phyloP scores from a whole-genome alignment of 2,329 filamentous ascomycete genomes.

The Aureobasidium melanogenum region DNA sequence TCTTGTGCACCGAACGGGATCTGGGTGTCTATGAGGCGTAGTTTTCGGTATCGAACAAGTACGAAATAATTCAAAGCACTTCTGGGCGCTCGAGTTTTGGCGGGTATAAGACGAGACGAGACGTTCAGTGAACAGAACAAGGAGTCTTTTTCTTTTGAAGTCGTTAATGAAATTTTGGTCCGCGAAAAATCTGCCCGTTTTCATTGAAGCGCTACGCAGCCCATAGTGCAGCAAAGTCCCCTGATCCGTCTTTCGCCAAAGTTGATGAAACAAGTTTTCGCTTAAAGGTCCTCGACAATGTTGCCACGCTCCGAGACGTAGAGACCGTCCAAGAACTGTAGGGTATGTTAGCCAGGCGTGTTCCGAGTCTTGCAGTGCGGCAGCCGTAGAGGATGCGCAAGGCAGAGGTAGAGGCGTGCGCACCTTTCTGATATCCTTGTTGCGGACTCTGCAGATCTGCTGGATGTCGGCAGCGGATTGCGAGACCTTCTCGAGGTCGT shows the following conservation, averaged over 20 bases:
- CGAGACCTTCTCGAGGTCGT: conserved; percentile 95
- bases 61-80: conserved; percentile 5
- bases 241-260: conserved; percentile 13
- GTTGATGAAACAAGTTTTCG: conserved; percentile 12
- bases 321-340: conserved; percentile 92
- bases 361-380: not conserved
- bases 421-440: conserved; percentile 99
- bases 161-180: conserved; percentile 13
- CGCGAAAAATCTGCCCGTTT: conserved; percentile 13
- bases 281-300: conserved; percentile 57
- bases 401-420: not conserved
- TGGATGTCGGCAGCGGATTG: conserved; percentile 98
- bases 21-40: conserved; percentile 3
- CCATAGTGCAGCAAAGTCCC: conserved; percentile 12
- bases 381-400: conserved; percentile 37
- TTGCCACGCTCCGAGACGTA: conserved; percentile 99
- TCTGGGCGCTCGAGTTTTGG: conserved; percentile 4
- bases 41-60: conserved; percentile 6
- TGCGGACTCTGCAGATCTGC: conserved; percentile 98
- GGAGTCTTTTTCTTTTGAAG: conserved; percentile 10
- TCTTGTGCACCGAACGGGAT: not conserved
- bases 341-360: not conserved
- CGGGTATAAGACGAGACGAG: not conserved
- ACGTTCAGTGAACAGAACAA: conserved; percentile 4
- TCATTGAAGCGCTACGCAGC: conserved; percentile 13